phyloP scores from a whole-genome alignment of 805 yeast species.

The baker's yeast (Saccharomyces cerevisiae) region DNA sequence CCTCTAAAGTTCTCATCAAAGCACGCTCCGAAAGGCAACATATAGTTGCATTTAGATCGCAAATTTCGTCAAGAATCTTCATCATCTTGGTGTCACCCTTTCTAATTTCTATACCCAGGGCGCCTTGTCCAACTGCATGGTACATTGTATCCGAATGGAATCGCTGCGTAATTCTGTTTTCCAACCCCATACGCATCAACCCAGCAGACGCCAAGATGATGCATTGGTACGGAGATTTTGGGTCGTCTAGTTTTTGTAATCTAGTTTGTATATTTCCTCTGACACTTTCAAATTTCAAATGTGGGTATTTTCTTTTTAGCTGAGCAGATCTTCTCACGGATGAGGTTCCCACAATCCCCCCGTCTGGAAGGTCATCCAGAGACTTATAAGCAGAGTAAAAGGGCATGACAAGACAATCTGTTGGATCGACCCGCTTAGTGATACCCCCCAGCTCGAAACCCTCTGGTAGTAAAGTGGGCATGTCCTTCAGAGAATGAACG shows the following conservation, averaged over 20 bases:
- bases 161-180: constrained; percentile 64
- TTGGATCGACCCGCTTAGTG: constrained; percentile 79
- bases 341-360: constrained; percentile 87
- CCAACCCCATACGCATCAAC: constrained; percentile 60
- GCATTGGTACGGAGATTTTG: constrained; percentile 56
- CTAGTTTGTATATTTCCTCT: constrained; percentile 84
- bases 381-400: constrained; percentile 51
- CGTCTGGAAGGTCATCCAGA: constrained; percentile 70
- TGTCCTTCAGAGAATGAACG: constrained; percentile 89
- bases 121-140: constrained; percentile 99
- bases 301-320: constrained; percentile 67
- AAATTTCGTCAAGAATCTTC: constrained; percentile 53
- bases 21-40: constrained; percentile 86
- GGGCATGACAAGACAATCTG: constrained; percentile 83
- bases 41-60: constrained; percentile 55
- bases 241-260: constrained; percentile 68
- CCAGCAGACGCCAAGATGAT: constrained; percentile 92
- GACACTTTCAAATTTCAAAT: constrained; percentile 69
- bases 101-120: constrained; percentile 85
- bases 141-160: constrained; percentile 75
- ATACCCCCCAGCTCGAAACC: constrained; percentile 87
- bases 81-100: constrained; percentile 52
- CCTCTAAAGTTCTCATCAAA: constrained; percentile 80
- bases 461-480: constrained; percentile 85
- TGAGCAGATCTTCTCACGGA: constrained; percentile 92